phyloP scores from a whole-genome alignment of 192 early-diverging fungal genomes.

The Rhizoclosmatium globosum region DNA sequence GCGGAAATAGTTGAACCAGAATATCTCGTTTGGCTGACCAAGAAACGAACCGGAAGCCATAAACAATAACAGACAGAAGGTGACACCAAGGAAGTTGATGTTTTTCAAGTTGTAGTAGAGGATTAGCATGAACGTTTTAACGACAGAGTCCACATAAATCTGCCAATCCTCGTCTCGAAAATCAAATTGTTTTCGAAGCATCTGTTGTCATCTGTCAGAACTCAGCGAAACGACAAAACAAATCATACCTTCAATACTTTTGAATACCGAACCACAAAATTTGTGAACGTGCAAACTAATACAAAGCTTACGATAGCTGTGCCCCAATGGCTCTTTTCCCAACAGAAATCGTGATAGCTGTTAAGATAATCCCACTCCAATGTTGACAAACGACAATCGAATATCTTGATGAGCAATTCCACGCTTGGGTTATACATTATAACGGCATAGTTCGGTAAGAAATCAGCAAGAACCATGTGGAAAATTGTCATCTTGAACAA shows the following conservation, averaged over 20 bases:
- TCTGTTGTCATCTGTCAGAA: background rate
- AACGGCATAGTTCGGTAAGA: constrained; percentile 13
- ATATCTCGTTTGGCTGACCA: background rate
- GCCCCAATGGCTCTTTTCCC: constrained; percentile 1
- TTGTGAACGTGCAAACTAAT: constrained; percentile 8
- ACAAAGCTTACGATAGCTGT: background rate
- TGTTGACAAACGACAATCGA: background rate
- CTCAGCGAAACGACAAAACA: background rate
- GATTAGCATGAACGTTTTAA: constrained; percentile 8
- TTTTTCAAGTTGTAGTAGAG: background rate
- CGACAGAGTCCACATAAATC: constrained; percentile 8
- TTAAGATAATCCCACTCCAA: background rate
- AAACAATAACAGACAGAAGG: background rate
- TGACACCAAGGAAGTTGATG: background rate
- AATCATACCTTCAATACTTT: constrained; percentile 6
- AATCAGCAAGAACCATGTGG: constrained; percentile 1
- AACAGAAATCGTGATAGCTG: background rate
- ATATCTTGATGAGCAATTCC: background rate
- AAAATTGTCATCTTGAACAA: background rate
- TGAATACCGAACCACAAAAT: constrained; percentile 12
- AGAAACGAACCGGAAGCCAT: background rate
- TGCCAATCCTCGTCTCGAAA: constrained; percentile 9
- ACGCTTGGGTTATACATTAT: constrained; percentile 14
- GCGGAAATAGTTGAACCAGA: background rate
- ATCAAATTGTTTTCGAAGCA: background rate